Evolutionary conservation across 805 yeast genomes (phyloP).

Genomic region (Kazachstania viticola): DNA sequence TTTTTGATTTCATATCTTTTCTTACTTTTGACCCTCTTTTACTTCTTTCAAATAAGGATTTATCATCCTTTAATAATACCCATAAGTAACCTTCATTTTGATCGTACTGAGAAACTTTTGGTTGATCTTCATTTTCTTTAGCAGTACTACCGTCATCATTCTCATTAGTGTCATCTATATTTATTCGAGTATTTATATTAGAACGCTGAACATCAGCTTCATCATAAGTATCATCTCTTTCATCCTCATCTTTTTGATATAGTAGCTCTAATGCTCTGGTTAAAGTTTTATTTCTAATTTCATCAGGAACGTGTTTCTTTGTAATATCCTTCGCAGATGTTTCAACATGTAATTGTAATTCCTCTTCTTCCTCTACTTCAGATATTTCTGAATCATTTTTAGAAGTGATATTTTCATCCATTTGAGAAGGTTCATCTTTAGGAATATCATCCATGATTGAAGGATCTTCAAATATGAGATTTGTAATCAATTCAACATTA

Average conservation of each 20-base stretch:
- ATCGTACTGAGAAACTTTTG: slow-evolving; percentile 26
- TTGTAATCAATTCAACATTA: slow-evolving; percentile 47
- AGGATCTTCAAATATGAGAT: slow-evolving; percentile 54
- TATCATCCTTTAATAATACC: slow-evolving; percentile 41
- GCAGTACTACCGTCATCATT: slow-evolving; percentile 2
- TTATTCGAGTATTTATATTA: slow-evolving; percentile 10
- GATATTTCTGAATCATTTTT: slow-evolving; percentile 10
- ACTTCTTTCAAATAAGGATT: slow-evolving; percentile 35
- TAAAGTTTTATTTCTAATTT: slow-evolving; percentile 45
- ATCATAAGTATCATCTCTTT: slow-evolving; percentile 68
- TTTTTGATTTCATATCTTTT: slow-evolving; percentile 36
- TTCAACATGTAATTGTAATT: slow-evolving; percentile 2
- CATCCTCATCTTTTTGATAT: slow-evolving; percentile 73
- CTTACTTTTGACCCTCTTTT: slow-evolving; percentile 43
- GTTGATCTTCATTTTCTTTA: slow-evolving; percentile 8
- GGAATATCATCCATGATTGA: slow-evolving; percentile 27
- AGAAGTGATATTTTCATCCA: neutral
- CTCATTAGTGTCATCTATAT: slow-evolving; percentile 5
- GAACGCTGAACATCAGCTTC: slow-evolving; percentile 30
- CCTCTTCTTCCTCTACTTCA: slow-evolving; percentile 6
- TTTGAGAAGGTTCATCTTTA: neutral
- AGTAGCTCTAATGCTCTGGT: slow-evolving; percentile 49
- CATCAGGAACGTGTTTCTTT: slow-evolving; percentile 30
- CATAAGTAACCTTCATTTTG: slow-evolving; percentile 46
- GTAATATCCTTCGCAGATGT: slow-evolving; percentile 8